Evolutionary conservation across 768 basidiomycete genomes (phyloP).

Genomic region (Boletellus ananiceps): DNA sequence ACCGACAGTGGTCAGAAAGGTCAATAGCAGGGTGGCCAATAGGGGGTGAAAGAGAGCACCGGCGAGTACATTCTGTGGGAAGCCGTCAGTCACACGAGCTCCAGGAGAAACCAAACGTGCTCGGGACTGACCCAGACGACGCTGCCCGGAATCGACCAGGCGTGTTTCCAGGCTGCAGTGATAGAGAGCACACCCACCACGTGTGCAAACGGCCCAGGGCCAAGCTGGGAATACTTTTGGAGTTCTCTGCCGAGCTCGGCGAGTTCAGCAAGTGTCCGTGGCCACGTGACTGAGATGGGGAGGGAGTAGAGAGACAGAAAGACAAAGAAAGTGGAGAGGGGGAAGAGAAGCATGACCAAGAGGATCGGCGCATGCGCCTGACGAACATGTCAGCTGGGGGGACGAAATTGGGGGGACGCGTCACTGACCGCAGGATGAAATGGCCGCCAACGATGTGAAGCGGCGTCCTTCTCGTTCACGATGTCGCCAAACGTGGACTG

Average conservation of each 20-base stretch:
- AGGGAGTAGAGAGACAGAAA: constrained; percentile 47
- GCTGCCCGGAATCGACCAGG: constrained; percentile 94
- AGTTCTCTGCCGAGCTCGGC: constrained; percentile 72
- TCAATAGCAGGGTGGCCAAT: constrained; percentile 76
- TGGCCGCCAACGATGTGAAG: constrained; percentile 27
- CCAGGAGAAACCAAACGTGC: not conserved
- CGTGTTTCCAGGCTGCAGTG: constrained; percentile 91
- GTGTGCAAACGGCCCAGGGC: constrained; percentile 59
- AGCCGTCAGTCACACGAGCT: constrained; percentile 16
- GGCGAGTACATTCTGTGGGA: constrained; percentile 77
- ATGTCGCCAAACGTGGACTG: constrained; percentile 42
- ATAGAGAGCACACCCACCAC: constrained; percentile 80
- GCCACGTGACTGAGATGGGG: constrained; percentile 73
- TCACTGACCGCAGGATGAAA: constrained; percentile 35
- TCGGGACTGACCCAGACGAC: constrained; percentile 71
- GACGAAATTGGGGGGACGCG: not conserved
- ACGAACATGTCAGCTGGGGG: constrained; percentile 6
- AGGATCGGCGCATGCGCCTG: constrained; percentile 59
- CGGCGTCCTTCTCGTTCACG: constrained; percentile 36
- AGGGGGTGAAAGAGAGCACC: constrained; percentile 83
- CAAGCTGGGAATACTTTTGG: constrained; percentile 73
- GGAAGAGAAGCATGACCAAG: constrained; percentile 64
- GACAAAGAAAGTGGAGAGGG: constrained; percentile 57
- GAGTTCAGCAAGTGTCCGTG: constrained; percentile 68
- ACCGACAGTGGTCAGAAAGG: constrained; percentile 81